Evolutionary conservation across 257 asterid species (phyloP).

Genomic region (Voacanga thouarsii): DNA sequence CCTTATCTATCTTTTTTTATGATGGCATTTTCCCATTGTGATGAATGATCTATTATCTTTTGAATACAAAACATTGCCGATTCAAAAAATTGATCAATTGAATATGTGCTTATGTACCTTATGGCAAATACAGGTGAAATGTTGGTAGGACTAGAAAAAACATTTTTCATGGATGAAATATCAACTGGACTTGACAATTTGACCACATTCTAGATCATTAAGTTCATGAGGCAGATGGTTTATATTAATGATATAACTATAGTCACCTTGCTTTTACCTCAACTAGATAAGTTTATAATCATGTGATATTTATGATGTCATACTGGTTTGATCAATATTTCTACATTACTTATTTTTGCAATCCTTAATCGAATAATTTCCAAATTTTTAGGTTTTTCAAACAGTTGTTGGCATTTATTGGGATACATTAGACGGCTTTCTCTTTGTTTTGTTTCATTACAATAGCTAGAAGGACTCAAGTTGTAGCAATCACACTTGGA

Average conservation of each 20-base stretch:
- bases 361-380: background rate
- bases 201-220: constrained; percentile 77
- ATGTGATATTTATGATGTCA: constrained; percentile 48
- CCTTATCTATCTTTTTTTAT: too few relatives aligned
- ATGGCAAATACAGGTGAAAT: constrained; percentile 59
- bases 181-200: constrained; percentile 89
- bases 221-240: constrained; percentile 84
- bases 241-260: too few relatives aligned
- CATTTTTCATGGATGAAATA: constrained; percentile 88
- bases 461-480: constrained; percentile 67
- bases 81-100: background rate
- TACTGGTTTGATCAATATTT: background rate
- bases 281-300: constrained; percentile 86
- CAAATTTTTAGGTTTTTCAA: constrained; percentile 55
- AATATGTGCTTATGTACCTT: background rate
- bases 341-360: background rate
- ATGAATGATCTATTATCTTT: background rate
- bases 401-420: constrained; percentile 65
- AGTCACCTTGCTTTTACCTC: constrained; percentile 77
- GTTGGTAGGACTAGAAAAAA: too few relatives aligned
- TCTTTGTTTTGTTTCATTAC: constrained; percentile 75
- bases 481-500: constrained; percentile 69
- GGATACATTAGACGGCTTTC: constrained; percentile 78
- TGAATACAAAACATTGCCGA: background rate
- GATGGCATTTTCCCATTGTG: too few relatives aligned